phyloP scores from a whole-genome alignment of 176 grass and related monocot genomes.

The Phoenix roebelenii region DNA sequence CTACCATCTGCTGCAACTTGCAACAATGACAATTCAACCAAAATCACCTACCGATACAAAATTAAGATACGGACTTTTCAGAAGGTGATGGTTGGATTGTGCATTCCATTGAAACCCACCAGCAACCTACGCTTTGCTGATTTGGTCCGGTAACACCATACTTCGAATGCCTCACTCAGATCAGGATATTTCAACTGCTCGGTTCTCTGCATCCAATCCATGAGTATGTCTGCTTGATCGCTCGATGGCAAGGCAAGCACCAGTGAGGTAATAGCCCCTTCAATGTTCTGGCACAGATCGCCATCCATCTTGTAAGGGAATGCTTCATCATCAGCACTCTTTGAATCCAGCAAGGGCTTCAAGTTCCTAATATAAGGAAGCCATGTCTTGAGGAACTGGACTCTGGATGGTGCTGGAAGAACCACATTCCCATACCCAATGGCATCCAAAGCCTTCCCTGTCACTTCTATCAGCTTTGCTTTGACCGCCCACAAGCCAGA shows the following conservation, averaged over 20 bases:
- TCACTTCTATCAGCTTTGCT: conserved; percentile 72
- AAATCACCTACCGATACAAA: too few relatives aligned
- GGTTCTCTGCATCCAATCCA: conserved; percentile 61
- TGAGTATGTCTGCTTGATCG: conserved; percentile 78
- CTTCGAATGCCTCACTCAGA: conserved; percentile 88
- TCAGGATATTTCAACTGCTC: conserved; percentile 81
- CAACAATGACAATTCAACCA: too few relatives aligned
- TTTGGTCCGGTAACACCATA: conserved; percentile 91
- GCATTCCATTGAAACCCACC: conserved; percentile 32
- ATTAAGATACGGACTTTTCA: conserved; percentile 6
- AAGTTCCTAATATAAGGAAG: conserved; percentile 62
- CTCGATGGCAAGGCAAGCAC: conserved; percentile 70
- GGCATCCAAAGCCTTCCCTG: conserved; percentile 72
- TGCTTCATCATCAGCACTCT: conserved; percentile 22
- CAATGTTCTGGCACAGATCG: conserved; percentile 66
- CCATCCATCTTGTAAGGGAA: conserved; percentile 43
- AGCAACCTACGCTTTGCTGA: conserved; percentile 64
- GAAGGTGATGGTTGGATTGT: conserved; percentile 43
- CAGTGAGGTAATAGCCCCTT: conserved; percentile 65
- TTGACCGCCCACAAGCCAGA: conserved; percentile 54
- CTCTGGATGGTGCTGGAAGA: conserved; percentile 46
- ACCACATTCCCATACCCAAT: conserved; percentile 82
- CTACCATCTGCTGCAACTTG: too few relatives aligned
- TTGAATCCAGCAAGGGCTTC: conserved; percentile 57
- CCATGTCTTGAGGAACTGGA: conserved; percentile 71